phyloP scores from a whole-genome alignment of 805 yeast genomes.

The Candida ficus region DNA sequence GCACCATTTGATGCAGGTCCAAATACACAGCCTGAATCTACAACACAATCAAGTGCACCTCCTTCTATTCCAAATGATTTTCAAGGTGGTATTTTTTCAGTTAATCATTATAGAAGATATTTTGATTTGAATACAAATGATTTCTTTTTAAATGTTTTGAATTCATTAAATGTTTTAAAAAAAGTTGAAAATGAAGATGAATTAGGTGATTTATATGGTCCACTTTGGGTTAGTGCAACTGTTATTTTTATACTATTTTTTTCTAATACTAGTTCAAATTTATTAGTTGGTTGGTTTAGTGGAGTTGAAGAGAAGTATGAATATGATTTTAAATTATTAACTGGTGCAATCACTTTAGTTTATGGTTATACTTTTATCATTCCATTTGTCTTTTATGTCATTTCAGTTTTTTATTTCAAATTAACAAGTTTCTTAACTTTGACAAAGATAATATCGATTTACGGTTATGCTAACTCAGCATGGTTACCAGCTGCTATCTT shows the following conservation, averaged over 20 bases:
- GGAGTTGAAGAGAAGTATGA: slow-evolving; percentile 43
- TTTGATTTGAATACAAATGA: slow-evolving; percentile 67
- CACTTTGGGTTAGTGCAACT: slow-evolving; percentile 87
- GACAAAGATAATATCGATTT: slow-evolving; percentile 62
- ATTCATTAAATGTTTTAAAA: slow-evolving; percentile 53
- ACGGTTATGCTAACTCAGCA: slow-evolving; percentile 77
- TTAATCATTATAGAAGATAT: slow-evolving; percentile 56
- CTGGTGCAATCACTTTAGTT: slow-evolving; percentile 64
- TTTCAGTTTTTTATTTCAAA: slow-evolving; percentile 49
- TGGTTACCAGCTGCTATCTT: slow-evolving; percentile 82
- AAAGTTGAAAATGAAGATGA: slow-evolving; percentile 36
- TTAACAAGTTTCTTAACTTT: slow-evolving; percentile 44
- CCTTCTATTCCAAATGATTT: slow-evolving; percentile 13
- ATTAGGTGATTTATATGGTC: slow-evolving; percentile 74
- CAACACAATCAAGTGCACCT: not conserved
- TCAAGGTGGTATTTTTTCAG: slow-evolving; percentile 46
- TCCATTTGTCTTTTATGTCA: slow-evolving; percentile 52
- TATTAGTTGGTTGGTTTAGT: slow-evolving; percentile 47
- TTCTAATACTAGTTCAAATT: slow-evolving; percentile 62
- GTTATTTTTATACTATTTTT: slow-evolving; percentile 71
- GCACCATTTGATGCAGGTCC: slow-evolving; percentile 13
- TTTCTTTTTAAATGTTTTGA: slow-evolving; percentile 47
- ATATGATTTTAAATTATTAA: slow-evolving; percentile 55
- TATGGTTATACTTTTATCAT: slow-evolving; percentile 70
- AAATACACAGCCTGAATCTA: not conserved